phyloP scores from a whole-genome alignment of 2,329 filamentous ascomycete genomes.

The Alternaria sp. region DNA sequence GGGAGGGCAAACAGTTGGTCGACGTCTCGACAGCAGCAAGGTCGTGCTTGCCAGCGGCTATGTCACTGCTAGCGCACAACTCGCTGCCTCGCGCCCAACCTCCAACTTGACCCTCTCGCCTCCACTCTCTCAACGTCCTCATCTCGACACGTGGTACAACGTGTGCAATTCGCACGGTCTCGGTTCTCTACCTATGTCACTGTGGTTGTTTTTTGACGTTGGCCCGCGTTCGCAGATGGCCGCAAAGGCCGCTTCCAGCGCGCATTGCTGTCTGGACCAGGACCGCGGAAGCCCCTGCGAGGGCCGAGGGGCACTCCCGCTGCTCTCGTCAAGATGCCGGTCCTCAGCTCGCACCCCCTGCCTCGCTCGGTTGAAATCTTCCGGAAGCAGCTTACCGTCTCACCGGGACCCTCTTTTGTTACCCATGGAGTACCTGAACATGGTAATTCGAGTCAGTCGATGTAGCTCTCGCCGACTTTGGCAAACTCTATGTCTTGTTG shows the following conservation, averaged over 20 bases:
- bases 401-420: conserved; percentile 4
- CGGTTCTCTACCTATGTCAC: background rate
- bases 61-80: conserved; percentile 17
- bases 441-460: conserved; percentile 11
- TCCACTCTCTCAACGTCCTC: conserved; percentile 12
- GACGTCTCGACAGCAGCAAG: background rate
- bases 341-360: conserved; percentile 14
- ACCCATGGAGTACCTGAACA: conserved; percentile 5
- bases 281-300: background rate
- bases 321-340: conserved; percentile 1
- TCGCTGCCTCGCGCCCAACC: conserved; percentile 8
- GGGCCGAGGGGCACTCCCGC: background rate
- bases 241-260: conserved; percentile 3
- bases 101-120: background rate
- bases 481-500: background rate
- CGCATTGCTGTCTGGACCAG: conserved; percentile 1
- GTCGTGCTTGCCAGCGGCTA: background rate
- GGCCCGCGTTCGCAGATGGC: conserved; percentile 7
- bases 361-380: conserved; percentile 17
- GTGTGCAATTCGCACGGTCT: background rate
- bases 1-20: conserved; percentile 2
- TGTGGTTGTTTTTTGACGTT: conserved; percentile 4
- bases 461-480: background rate
- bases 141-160: conserved; percentile 5
- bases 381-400: conserved; percentile 15